Percentiles rank a stretch among this genome's conserved stretches.
phyloP scores from a whole-genome alignment of 345 rosid species.

The Stellera chamaejasme region DNA sequence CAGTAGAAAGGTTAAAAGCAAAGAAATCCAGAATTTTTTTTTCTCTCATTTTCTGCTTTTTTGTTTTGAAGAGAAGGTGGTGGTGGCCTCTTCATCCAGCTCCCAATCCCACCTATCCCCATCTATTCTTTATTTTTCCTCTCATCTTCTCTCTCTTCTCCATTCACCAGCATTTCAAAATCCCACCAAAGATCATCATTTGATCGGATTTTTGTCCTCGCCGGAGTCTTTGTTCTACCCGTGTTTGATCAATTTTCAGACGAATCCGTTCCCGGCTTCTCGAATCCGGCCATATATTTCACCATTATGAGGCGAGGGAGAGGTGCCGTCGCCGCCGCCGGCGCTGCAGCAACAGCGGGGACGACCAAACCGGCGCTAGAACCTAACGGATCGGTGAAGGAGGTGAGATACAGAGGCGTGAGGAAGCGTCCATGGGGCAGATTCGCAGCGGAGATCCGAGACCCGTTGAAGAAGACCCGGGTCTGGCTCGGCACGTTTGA shows the following conservation, averaged over 20 bases:
- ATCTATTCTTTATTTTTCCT: conserved; percentile 3
- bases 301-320: conserved; percentile 47
- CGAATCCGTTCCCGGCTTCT: too few species aligned
- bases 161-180: conserved; percentile 1
- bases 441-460: conserved; percentile 88
- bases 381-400: conserved; percentile 7
- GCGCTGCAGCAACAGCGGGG: conserved; percentile 12
- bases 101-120: conserved; percentile 11
- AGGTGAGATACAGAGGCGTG: conserved; percentile 63
- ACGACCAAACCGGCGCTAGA: conserved; percentile 23
- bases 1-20: too few species aligned
- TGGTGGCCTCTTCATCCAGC: conserved; percentile 11
- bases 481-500: conserved; percentile 91
- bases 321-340: conserved; percentile 23
- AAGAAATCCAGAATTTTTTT: too few species aligned
- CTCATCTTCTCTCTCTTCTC: conserved; percentile 19
- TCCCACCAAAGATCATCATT: neutral
- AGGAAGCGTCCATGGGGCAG: conserved; percentile 84
- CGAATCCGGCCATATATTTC: too few species aligned
- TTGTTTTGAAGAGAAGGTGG: conserved; percentile 23
- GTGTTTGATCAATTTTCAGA: conserved; percentile 4
- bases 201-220: neutral
- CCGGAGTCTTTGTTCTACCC: conserved; percentile 11
- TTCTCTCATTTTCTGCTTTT: too few species aligned
- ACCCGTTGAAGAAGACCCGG: conserved; percentile 64